These are phyloP conservation scores for Globisporangium lucens DNA, from an alignment of 352 stramenopile species.

Conservation along the genomic window DNA sequence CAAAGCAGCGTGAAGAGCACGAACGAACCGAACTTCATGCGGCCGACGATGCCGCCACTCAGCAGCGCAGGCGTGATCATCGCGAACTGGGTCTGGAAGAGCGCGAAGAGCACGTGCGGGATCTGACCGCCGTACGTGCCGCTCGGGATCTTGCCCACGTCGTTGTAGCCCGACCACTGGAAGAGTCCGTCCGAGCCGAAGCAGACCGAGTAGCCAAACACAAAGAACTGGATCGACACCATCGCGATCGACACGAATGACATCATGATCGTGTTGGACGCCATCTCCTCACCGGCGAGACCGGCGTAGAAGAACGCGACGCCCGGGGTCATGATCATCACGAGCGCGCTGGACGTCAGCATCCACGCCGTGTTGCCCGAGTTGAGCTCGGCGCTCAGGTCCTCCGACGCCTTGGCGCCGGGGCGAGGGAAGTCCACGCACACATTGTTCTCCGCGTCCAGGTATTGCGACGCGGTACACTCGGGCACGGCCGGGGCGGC, in stretches of 20 bases:
- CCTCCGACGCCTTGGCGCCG: constrained; percentile 28
- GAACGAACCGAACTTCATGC: constrained; percentile 77
- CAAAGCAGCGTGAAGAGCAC: constrained; percentile 81
- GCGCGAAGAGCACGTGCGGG: constrained; percentile 65
- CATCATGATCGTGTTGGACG: constrained; percentile 83
- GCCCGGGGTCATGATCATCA: constrained; percentile 73
- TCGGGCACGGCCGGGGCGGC: background rate
- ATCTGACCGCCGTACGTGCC: constrained; percentile 59
- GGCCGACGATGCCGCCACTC: constrained; percentile 75
- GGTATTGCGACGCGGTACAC: constrained; percentile 32
- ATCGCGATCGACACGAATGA: constrained; percentile 73
- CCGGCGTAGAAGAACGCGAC: constrained; percentile 82
- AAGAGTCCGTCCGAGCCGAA: constrained; percentile 64
- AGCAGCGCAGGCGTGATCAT: constrained; percentile 77
- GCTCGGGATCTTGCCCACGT: constrained; percentile 40
- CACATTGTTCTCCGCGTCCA: constrained; percentile 26
- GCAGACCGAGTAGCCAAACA: constrained; percentile 67
- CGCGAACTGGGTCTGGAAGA: constrained; percentile 85
- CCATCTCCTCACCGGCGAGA: constrained; percentile 62
- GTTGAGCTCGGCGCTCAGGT: constrained; percentile 34
- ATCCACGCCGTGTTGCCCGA: constrained; percentile 69
- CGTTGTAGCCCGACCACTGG: constrained; percentile 50
- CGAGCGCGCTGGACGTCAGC: constrained; percentile 40
- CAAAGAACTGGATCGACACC: constrained; percentile 80
- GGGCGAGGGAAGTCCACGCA: constrained; percentile 40